phyloP scores from a whole-genome alignment of 2,329 filamentous ascomycete genomes.

The Colletotrichum salicis region DNA sequence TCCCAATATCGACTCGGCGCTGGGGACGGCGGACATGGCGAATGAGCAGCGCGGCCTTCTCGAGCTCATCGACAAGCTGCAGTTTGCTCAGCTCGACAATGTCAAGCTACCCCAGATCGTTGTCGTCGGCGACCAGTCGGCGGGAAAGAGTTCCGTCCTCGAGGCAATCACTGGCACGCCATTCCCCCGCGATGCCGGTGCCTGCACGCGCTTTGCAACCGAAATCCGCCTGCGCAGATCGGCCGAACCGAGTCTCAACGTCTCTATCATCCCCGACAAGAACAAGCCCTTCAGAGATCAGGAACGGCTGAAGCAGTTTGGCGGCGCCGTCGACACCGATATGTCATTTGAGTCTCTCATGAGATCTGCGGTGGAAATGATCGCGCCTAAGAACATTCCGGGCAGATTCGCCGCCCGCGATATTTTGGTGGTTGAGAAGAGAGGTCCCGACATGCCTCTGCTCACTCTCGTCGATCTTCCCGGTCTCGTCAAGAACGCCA shows the following conservation, averaged over 20 bases:
- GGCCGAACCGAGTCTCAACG: slow-evolving; percentile 55
- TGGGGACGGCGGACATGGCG: slow-evolving; percentile 61
- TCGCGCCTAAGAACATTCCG: slow-evolving; percentile 60
- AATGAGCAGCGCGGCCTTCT: slow-evolving; percentile 67
- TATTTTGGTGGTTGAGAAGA: slow-evolving; percentile 68
- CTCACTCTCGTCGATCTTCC: slow-evolving; percentile 72
- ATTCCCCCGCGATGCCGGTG: slow-evolving; percentile 68
- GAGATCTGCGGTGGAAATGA: slow-evolving; percentile 61
- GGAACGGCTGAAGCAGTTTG: slow-evolving; percentile 58
- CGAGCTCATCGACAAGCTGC: slow-evolving; percentile 67
- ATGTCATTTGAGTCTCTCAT: slow-evolving; percentile 62
- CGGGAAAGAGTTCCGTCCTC: slow-evolving; percentile 72
- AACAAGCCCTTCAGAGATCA: slow-evolving; percentile 58
- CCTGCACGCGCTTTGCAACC: slow-evolving; percentile 71
- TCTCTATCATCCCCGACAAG: slow-evolving; percentile 67
- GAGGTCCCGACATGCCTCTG: slow-evolving; percentile 67
- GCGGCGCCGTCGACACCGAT: slow-evolving; percentile 56
- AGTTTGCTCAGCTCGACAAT: slow-evolving; percentile 62
- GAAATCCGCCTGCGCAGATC: slow-evolving; percentile 66
- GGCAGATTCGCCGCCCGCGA: slow-evolving; percentile 63
- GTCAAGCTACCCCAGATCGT: slow-evolving; percentile 70
- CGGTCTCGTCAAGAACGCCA: slow-evolving; percentile 65
- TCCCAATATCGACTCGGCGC: slow-evolving; percentile 57
- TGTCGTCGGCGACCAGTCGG: slow-evolving; percentile 72
- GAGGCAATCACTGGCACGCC: slow-evolving; percentile 72